Evolutionary conservation across 2,329 filamentous ascomycete genomes (phyloP), one percentile per base, ranked within the genome.

Genomic region (Diaporthe sp.): DNA sequence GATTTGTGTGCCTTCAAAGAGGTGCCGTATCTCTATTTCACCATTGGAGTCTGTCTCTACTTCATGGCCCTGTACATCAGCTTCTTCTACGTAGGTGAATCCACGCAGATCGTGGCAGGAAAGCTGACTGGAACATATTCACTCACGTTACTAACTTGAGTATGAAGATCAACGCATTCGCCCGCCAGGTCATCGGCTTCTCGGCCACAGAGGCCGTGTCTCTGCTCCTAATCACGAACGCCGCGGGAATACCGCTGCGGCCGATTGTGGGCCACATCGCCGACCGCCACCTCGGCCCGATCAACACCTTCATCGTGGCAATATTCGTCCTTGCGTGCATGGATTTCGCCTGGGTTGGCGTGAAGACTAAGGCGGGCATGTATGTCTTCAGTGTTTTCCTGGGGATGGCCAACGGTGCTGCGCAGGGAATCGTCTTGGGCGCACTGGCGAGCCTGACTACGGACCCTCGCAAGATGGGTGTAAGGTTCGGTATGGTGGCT

Each of bases 21-120:
- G 78, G 75, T 81, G 1, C 83, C 88, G 0, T 91, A 89, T 71
- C 58, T 81, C 3, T 76, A 84, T 22, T 82, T 82, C 83, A 72
- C 82, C 82, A 70, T 88, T 82, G 82, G 81, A 3, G 79, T 81
- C 3, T 85, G 85, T 49, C 70, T 85, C 42, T 79, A 85, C 78
- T 90, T 88, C 79, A 89, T 86, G 86, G 87, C 86, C 3, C 78
- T 90, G 17, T 90, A 90, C 78, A 85, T 90, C 78, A 88, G 85
- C 3, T 90, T 86, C 78, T 90, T 89, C 75, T 86, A 86, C 77
- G 84, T 86, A 71, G 81, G 84, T 82, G 28, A 17, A n/a, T 87
- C 89, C 0, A 92, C 92, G 1, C 91, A 92, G 3, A 84, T 94
- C 9, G 79, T 92, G 92, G 0, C 87, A 89, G 0, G 85, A 89